Evolutionary conservation across 2,329 filamentous ascomycete species (phyloP).

Genomic region (Trematosphaeria pertusa): DNA sequence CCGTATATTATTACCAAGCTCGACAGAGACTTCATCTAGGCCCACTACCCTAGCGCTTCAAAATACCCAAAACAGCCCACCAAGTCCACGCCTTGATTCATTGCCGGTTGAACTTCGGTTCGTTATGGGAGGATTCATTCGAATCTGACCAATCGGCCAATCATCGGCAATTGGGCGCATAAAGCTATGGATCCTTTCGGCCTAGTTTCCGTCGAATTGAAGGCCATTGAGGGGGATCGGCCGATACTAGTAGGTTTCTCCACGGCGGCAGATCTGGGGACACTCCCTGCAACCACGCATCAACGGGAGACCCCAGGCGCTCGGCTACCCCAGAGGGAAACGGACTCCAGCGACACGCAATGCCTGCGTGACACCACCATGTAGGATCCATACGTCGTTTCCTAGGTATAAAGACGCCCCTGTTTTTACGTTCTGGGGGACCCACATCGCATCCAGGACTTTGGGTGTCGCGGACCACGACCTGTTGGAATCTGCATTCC

Average conservation of each 20-base stretch:
- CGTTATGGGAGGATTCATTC: neutral
- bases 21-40: neutral
- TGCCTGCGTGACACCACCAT: neutral
- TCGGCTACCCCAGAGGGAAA: no score
- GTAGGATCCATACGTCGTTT: neutral
- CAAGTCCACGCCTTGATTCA: neutral
- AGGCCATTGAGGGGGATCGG: neutral
- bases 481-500: neutral
- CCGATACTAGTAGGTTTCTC: no score
- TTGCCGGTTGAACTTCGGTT: constrained; percentile 4
- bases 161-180: neutral
- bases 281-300: constrained; percentile 5
- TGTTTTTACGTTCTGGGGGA: constrained; percentile 1
- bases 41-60: constrained; percentile 5
- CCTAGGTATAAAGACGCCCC: constrained; percentile 4
- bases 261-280: constrained; percentile 7
- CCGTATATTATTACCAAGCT: neutral
- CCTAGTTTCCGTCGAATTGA: constrained; percentile 1
- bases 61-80: constrained; percentile 6
- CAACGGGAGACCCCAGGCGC: no score
- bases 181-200: neutral
- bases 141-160: neutral
- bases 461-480: no score
- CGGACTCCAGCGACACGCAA: neutral
- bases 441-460: no score